Base-by-base conservation (phyloP, 78 protist genomes). In the Emiliania huxleyi region DNA sequence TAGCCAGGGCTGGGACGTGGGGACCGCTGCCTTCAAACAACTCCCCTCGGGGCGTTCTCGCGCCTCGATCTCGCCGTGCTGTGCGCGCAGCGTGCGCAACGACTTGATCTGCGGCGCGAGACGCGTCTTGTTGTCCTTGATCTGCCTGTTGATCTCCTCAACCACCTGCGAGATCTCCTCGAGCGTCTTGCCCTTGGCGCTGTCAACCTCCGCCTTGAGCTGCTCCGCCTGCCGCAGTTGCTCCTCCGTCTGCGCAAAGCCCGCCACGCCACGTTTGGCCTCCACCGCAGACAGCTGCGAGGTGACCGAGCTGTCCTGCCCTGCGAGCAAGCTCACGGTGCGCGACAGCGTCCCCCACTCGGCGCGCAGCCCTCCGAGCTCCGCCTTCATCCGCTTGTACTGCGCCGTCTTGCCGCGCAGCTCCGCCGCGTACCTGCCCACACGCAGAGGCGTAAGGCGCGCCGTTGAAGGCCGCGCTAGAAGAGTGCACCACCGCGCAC, bases 61-160 rank as follows among this genome's bases (percentile, higher is more conserved):
- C n/a, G n/a, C 0, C 83, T 91, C 94, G 26, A 83, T 25, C 69
- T 46, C 85, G 44, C 22, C 22, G 69, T 15, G n/a, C n/a, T 37
- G 4, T 1, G 91, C 5, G 44, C 91, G 69, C 91, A 87, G n/a
- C 29, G 45, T 29, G 73, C 91, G 91, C 75, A 87, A 75, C 38
- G n/a, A 6, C 46, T 49, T 52, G 73, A 87, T 87, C 91, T 87
- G 91, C 77, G 91, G 91, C 44, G 91, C 91, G 45, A 87, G 91
- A 52, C n/a, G 8, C 45, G 11, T 37, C 91, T 87, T 87, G 48
- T 37, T 21, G 43, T 4, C 44, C 75, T 52, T 48, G 91, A 87
- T 87, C 91, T 87, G 18, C 35, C 0, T 29, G 45, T 52, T 87
- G 73, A 87, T 87, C 46, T 52, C 91, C 35, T 33, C 69, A 4